These are phyloP conservation scores for Echites panduratus DNA, from an alignment of 257 asterid genomes.

Conservation along the genomic window DNA sequence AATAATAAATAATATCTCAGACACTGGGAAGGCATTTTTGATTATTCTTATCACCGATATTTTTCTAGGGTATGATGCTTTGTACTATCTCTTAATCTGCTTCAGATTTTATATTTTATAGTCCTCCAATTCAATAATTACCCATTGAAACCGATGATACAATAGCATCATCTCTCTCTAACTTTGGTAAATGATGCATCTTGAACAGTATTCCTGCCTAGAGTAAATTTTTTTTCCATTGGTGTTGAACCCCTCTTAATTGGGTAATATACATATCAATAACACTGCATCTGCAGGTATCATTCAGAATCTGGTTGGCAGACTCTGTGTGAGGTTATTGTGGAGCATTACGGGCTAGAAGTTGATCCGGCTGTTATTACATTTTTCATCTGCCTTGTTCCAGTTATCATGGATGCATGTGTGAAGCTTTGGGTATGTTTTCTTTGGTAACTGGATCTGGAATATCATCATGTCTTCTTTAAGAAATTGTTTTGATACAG, in stretches of 20 bases:
- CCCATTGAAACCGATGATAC: neutral
- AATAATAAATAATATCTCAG: constrained; percentile 70
- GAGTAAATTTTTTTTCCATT: neutral
- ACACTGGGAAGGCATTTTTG: constrained; percentile 87
- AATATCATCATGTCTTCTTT: neutral
- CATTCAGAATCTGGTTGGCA: constrained; percentile 96
- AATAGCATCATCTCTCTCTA: neutral
- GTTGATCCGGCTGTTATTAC: constrained; percentile 66
- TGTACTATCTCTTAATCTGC: constrained; percentile 4
- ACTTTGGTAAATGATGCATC: neutral
- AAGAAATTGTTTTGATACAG: neutral
- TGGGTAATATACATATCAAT: no score
- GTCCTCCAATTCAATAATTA: neutral
- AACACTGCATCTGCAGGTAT: constrained; percentile 47
- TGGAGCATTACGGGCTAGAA: constrained; percentile 82
- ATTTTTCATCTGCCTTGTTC: constrained; percentile 65
- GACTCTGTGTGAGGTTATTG: constrained; percentile 66
- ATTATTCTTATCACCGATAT: constrained; percentile 85
- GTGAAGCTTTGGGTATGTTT: constrained; percentile 92
- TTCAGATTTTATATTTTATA: neutral
- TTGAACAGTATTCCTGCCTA: neutral
- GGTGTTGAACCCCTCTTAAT: neutral
- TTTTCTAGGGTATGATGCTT: constrained; percentile 61
- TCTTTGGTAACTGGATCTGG: neutral
- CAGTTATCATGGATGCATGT: constrained; percentile 78